Evolutionary conservation across 2,329 filamentous ascomycete species (phyloP), one percentile per base, ranked within the genome.

Genomic region (Phoma herbarum): DNA sequence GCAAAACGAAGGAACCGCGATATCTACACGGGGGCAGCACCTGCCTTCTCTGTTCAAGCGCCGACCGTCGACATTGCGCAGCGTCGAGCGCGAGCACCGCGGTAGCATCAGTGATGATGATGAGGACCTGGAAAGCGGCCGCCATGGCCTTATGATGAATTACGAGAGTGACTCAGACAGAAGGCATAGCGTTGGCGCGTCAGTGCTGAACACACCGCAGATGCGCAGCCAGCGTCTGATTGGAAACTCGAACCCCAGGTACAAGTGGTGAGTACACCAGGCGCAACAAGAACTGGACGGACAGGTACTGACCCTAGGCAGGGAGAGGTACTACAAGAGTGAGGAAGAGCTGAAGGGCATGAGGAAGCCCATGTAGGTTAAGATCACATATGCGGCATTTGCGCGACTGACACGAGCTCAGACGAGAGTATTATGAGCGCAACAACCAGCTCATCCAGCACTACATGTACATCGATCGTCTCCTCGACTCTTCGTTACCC

Each of bases 401-500:
- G 2, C 28, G 12, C 2, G 31, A 59, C 57, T 65, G 61, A 69
- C 46, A n/a, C 31, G 7, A 4, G 6, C 29, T 26, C 63, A 89
- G 87, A 60, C 90, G 93, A 45, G 74, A 89, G 71, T 97, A 97
- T 79, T 96, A 98, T 73, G 89, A 96, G 81, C 87, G 91, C 42
- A 94, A 89, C 73, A 98, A 98, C 78, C 88, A 89, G 66, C 83
- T 97, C 42, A 88, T 98, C 59, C 91, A 95, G 75, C 90, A 96
- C 75, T 98, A 97, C 75, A 83, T 96, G 63, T 97, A 96, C 75
- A 97, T 97, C 68, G 94, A 97, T 78, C 87, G 90, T 51, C 82
- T 98, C 56, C 84, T 98, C 61, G 93, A 97, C 78, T 97, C 92
- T 9, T 93, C 92, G 28, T 86, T 97, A n/a, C 93, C 93, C 2